Conservation (phyloP, 345 rosid species). For the Viola odorata region DNA sequence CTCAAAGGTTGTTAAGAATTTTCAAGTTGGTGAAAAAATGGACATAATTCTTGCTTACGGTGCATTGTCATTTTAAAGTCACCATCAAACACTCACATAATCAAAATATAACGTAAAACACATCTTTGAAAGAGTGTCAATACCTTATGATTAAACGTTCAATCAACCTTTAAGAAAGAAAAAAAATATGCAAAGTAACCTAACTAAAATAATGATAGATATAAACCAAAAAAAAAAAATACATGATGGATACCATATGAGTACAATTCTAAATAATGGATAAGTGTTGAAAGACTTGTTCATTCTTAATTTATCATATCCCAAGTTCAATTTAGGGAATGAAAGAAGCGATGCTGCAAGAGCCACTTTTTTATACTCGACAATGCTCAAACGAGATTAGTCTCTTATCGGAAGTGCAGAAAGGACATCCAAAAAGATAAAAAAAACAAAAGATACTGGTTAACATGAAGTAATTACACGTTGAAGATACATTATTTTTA, state of each 20-base stretch:
- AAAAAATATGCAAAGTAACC: constrained; percentile 17
- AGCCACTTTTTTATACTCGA: no score
- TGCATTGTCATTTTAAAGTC: constrained; percentile 18
- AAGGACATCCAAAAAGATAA: no score
- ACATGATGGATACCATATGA: constrained; percentile 10
- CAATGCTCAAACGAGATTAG: no score
- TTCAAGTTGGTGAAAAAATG: constrained; percentile 19
- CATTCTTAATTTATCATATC: no score
- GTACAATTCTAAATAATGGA: constrained; percentile 2
- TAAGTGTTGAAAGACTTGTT: not conserved
- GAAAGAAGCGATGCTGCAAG: no score
- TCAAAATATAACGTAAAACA: constrained; percentile 17
- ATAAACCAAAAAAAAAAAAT: not conserved
- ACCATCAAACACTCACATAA: not conserved
- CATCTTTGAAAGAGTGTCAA: constrained; percentile 18
- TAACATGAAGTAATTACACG: no score
- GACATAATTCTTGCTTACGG: constrained; percentile 15
- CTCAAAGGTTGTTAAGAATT: constrained; percentile 8
- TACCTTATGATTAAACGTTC: constrained; percentile 22
- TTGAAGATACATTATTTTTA: no score
- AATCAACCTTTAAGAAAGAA: constrained; percentile 11
- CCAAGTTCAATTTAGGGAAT: no score
- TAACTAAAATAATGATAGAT: no score
- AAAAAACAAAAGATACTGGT: no score
- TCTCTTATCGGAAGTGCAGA: no score